Conservation (phyloP, 2,329 filamentous ascomycete genomes). For the Nakataea oryzae region DNA sequence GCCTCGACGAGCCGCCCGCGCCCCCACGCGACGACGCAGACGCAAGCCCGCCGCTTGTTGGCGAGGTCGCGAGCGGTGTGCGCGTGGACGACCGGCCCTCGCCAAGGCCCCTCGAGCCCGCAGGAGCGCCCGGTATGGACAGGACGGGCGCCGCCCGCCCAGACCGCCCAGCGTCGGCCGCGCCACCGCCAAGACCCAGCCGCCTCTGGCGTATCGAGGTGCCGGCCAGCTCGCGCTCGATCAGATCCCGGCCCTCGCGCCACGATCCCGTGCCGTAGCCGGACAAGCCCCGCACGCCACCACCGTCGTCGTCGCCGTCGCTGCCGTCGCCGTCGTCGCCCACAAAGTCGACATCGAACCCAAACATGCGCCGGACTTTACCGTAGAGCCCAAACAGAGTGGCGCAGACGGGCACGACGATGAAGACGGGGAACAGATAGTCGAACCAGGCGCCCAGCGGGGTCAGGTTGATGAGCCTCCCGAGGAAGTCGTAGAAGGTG, state of each 20-base stretch:
- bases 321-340: conserved; percentile 58
- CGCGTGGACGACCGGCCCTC: conserved; percentile 8
- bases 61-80: conserved; percentile 4
- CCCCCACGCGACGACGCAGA: conserved; percentile 26
- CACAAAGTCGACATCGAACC: conserved; percentile 64
- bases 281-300: conserved; percentile 48
- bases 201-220: conserved; percentile 42
- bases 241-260: conserved; percentile 84
- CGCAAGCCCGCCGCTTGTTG: conserved; percentile 13
- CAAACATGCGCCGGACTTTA: conserved; percentile 63
- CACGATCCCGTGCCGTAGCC: conserved; percentile 72
- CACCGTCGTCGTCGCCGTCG: conserved; percentile 61
- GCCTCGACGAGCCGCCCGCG: conserved; percentile 14
- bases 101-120: conserved; percentile 7
- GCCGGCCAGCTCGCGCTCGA: conserved; percentile 73
- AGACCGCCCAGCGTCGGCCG: conserved; percentile 13
- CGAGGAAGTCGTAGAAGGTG: conserved; percentile 80
- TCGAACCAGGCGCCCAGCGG: conserved; percentile 76
- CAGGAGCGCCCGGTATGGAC: conserved; percentile 34
- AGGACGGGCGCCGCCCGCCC: conserved; percentile 33
- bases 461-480: conserved; percentile 72
- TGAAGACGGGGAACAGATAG: conserved; percentile 77
- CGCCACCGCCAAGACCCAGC: conserved; percentile 28
- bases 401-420: conserved; percentile 75
- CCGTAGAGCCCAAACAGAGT: conserved; percentile 87